Conservation (phyloP, 1,284 basidiomycete genomes). For the Wolfiporia cocos region DNA sequence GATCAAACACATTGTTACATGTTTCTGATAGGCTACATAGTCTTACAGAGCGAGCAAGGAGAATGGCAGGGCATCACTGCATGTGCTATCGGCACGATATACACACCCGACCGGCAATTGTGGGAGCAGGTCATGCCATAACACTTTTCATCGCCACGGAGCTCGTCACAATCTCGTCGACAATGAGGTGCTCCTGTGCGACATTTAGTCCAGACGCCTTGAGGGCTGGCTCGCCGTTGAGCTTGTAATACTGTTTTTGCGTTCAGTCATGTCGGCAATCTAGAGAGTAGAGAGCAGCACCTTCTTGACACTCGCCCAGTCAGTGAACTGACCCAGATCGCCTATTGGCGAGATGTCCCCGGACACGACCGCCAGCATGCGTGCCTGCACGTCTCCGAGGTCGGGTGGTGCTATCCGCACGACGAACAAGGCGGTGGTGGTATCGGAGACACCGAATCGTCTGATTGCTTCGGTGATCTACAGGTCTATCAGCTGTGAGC, state of each 20-base stretch:
- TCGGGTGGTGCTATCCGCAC: slow-evolving; percentile 54
- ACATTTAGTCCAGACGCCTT: slow-evolving; percentile 32
- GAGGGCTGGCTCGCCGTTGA: slow-evolving; percentile 48
- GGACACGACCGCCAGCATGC: slow-evolving; percentile 51
- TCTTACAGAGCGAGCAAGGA: too few species aligned
- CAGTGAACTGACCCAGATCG: slow-evolving; percentile 46
- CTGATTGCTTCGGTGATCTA: slow-evolving; percentile 87
- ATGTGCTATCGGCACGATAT: too few species aligned
- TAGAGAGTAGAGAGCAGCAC: slow-evolving; percentile 42
- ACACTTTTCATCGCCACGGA: slow-evolving; percentile 81
- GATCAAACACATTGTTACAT: too few species aligned
- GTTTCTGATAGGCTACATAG: too few species aligned
- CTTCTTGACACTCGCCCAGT: slow-evolving; percentile 72
- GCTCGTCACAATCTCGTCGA: slow-evolving; percentile 69
- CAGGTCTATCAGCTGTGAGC: background rate
- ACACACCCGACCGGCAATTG: background rate
- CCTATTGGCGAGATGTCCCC: slow-evolving; percentile 47
- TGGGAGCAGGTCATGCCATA: slow-evolving; percentile 38
- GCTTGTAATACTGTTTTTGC: slow-evolving; percentile 78
- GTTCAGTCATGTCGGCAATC: too few species aligned
- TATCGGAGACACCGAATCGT: slow-evolving; percentile 76
- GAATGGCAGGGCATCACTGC: too few species aligned
- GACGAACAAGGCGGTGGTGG: slow-evolving; percentile 64
- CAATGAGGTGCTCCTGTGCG: slow-evolving; percentile 33
- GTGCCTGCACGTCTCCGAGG: slow-evolving; percentile 32